These are phyloP conservation scores for Schizosaccharomyces octosporus DNA, from an alignment of 805 yeast species.

Conservation along the genomic window DNA sequence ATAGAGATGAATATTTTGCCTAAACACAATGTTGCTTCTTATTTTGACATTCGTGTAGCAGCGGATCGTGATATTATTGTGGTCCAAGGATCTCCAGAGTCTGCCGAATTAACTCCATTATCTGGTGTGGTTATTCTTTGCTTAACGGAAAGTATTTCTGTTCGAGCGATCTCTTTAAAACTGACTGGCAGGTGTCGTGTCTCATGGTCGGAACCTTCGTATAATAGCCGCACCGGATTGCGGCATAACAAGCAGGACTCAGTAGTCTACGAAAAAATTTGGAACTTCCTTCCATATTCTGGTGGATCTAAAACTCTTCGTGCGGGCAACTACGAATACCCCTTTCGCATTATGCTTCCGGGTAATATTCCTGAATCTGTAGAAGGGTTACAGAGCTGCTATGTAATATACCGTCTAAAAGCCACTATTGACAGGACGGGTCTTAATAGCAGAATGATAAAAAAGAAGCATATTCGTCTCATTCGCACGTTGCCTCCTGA, in stretches of 20 bases:
- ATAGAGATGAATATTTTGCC: background rate
- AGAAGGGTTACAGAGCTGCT: slow-evolving; percentile 68
- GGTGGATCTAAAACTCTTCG: slow-evolving; percentile 2
- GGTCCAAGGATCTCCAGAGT: background rate
- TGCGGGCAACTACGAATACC: slow-evolving; percentile 72
- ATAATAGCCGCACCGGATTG: slow-evolving; percentile 9
- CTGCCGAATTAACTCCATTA: slow-evolving; percentile 27
- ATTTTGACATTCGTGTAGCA: background rate
- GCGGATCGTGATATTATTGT: background rate
- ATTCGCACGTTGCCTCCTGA: slow-evolving; percentile 75
- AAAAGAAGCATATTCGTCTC: slow-evolving; percentile 53
- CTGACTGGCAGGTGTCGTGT: slow-evolving; percentile 43
- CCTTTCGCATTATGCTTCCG: slow-evolving; percentile 63
- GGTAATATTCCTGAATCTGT: slow-evolving; percentile 69
- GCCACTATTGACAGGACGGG: slow-evolving; percentile 68
- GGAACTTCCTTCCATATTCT: slow-evolving; percentile 31
- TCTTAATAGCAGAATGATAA: slow-evolving; percentile 35
- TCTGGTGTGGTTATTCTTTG: slow-evolving; percentile 59
- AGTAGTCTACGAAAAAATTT: slow-evolving; percentile 45
- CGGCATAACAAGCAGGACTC: slow-evolving; percentile 23
- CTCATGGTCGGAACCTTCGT: slow-evolving; percentile 14
- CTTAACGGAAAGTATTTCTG: slow-evolving; percentile 45
- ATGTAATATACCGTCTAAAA: slow-evolving; percentile 44
- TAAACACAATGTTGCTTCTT: background rate
- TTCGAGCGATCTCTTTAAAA: slow-evolving; percentile 39